phyloP scores from a whole-genome alignment of 2,329 filamentous ascomycete species.

The Pyrenochaeta sp. region DNA sequence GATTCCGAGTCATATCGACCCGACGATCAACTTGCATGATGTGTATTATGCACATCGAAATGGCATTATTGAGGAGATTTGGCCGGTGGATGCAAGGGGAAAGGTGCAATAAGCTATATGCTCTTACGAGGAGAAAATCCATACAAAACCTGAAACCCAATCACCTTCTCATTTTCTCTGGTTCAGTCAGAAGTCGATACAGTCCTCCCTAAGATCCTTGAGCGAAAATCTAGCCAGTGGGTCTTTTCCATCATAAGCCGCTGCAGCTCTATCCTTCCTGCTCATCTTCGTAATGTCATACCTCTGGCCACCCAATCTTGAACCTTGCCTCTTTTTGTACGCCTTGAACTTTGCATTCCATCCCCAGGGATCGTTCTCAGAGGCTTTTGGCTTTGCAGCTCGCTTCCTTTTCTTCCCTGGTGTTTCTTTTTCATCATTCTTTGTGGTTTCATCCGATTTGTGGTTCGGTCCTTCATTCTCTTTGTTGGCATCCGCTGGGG shows the following conservation, averaged over 20 bases:
- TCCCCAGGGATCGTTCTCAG: slow-evolving; percentile 20
- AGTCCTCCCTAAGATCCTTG: slow-evolving; percentile 11
- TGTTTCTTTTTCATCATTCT: slow-evolving; percentile 8
- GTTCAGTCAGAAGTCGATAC: slow-evolving; percentile 9
- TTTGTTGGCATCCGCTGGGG: not conserved
- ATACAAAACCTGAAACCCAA: not conserved
- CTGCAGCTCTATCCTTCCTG: slow-evolving; percentile 15
- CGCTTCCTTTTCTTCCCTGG: slow-evolving; percentile 6
- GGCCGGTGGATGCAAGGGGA: slow-evolving; percentile 61
- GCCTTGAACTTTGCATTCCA: slow-evolving; percentile 14
- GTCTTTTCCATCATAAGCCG: slow-evolving; percentile 20
- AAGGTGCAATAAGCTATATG: slow-evolving; percentile 60
- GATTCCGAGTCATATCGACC: slow-evolving; percentile 65
- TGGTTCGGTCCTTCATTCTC: slow-evolving; percentile 8
- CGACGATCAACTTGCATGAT: slow-evolving; percentile 63
- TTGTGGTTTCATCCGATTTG: not conserved
- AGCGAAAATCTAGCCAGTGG: slow-evolving; percentile 15
- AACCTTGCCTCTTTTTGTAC: slow-evolving; percentile 9
- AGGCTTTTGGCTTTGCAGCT: not conserved
- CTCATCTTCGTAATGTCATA: slow-evolving; percentile 33
- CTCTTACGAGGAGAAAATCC: not conserved
- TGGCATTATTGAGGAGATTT: slow-evolving; percentile 61
- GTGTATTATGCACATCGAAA: slow-evolving; percentile 60
- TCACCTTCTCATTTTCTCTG: no score
- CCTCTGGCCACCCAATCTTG: slow-evolving; percentile 12